Base-by-base conservation (phyloP, 345 rosid genomes). In the Rhodomyrtus tomentosa region DNA sequence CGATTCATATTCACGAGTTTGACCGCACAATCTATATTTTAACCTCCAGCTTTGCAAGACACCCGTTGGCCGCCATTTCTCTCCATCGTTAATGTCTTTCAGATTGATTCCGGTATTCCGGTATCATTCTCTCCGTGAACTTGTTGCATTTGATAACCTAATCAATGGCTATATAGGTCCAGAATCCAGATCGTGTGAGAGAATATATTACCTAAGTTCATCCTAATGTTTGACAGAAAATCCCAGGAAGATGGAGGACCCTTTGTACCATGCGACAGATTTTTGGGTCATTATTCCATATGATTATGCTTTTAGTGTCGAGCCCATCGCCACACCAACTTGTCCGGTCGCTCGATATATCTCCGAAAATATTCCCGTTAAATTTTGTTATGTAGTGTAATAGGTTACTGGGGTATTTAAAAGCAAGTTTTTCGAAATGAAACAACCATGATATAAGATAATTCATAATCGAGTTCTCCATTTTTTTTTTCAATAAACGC, bases 1-100 rank as follows among this genome's bases (percentile, higher is more conserved):
- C 24, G 12, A 16, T 2, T 16, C 12, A 32, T 20, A 9, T 68
- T 68, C 76, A 68, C 24, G 6, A 32, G 76, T 68, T 68, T 68
- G 76, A 68, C 76, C 45, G 13, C 76, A 32, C 45, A 18, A 32
- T 32, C 32, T 68, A 68, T 68, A 20, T 16, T 16, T 10, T 15
- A 32, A 22, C 32, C 42, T 68, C 76, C 76, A 68, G 76, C 45
- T 68, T 68, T 68, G 76, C 76, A 68, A 68, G 76, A 68, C 20
- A 68, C 11, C 42, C 45, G 8, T 8, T 68, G 32, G 76, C 76
- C 12, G 13, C 45, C 45, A 32, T 68, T 59, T 62, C n/a, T 7
- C 16, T 18, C 45, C 45, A 5, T 32, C 16, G 42, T 68, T 8
- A 68, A 68, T 32, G 24, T 68, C 1, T 1, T 32, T 32, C 76